Base-by-base conservation (phyloP, 768 basidiomycete species). In the Dentipellis sp. region DNA sequence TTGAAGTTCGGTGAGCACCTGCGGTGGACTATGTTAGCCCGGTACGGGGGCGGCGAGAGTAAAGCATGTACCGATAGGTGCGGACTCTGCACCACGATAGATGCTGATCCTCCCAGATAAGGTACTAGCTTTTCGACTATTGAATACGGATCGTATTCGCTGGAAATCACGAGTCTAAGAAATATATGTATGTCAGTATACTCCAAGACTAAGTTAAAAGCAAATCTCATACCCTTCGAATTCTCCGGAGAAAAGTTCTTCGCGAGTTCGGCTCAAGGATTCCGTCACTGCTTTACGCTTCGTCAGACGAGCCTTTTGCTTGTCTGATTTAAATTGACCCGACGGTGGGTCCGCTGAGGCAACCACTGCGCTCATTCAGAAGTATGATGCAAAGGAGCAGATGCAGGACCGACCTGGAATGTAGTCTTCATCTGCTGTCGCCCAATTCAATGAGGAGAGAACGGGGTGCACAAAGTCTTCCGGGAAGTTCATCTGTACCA, bases 51-150 rank as follows among this genome's bases (percentile, higher is more conserved):
- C 29, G 29, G 29, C 19, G 14, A 21, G 17, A 52, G 56, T 6
- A 29, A 29, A 36, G 42, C 6, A 5, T 71, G 14, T 60, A 89
- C 88, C 71, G 92, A 87, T 14, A 83, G 73, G 62, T 88, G 79
- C 9, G 91, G 92, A 59, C 87, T 89, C 62, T 97, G 88, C 19
- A 93, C 82, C 2, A 94, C 88, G 47, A 97, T 83, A 1, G 86
- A 84, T 9, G 86, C 84, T 11, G 94, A 97, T 4, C 94, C 94
- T 1, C 79, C 81, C 6, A 99, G 71, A 68, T 90, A 93, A 11
- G 86, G 84, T 1, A 77, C 76, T 9, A 97, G 69, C 62, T 75
- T 77, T 53, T 90, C 79, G 12, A 97, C 66, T 58, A 97, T 81
- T 1, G 91, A 90, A 61, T 78, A 81, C 0, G 91, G 85, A 51